Base-by-base conservation (phyloP, 768 basidiomycete genomes). In the Mycena rosella region DNA sequence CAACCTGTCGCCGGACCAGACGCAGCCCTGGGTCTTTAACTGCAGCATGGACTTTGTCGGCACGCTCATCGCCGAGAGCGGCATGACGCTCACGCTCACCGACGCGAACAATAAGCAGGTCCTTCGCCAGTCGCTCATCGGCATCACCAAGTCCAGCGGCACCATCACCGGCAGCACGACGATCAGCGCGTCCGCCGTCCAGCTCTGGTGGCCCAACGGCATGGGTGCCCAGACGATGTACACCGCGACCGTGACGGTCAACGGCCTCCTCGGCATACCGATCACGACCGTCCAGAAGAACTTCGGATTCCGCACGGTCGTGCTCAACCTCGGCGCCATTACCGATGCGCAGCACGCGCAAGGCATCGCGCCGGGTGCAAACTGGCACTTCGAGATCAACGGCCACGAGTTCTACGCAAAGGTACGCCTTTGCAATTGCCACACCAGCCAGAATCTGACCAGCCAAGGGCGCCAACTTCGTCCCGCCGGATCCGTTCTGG, bases 391-490 rank as follows among this genome's bases (percentile, higher is more conserved):
- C n/a, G 65, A 66, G 45, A 40, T 60, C 26, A 66, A 66, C 52
- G 65, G 65, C 17, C 65, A 66, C 30, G 32, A 20, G 32, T 66
- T 66, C 45, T 66, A 66, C 44, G 65, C n/a, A n/a, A n/a, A n/a
- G n/a, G n/a, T n/a, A n/a, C n/a, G n/a, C n/a, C n/a, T n/a, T n/a
- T n/a, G n/a, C n/a, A n/a, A n/a, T n/a, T n/a, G n/a, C n/a, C n/a
- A n/a, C n/a, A n/a, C n/a, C n/a, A n/a, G n/a, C n/a, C n/a, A n/a
- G n/a, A n/a, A n/a, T n/a, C n/a, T n/a, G n/a, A n/a, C n/a, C n/a
- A n/a, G n/a, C 65, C 58, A 66, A 66, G 44, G 65, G 65, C 57
- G 65, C 65, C 45, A 66, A 66, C 58, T 60, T 66, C 58, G 29
- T 66, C 18, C 65, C 65, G 22, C 65, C 65, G 1, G 58, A 60